A percentile compares a stretch with the other conserved stretches of the same genome.
These are phyloP conservation scores for Epicoccum sorghinum DNA, from an alignment of 2,329 filamentous ascomycete species.

Conservation along the genomic window DNA sequence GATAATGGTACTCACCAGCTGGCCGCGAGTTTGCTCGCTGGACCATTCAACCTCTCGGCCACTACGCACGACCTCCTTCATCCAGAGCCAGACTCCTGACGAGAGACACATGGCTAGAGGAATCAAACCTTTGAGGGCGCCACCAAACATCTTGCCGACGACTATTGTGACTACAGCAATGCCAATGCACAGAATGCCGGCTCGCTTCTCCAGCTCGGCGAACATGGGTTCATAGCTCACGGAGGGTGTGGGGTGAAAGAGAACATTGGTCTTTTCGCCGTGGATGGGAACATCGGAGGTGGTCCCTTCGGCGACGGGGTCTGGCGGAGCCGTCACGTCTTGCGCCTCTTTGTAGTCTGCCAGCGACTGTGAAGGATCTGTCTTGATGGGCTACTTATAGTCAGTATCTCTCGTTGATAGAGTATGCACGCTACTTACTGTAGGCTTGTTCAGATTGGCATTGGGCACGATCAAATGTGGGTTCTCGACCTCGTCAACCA, in stretches of 20 bases:
- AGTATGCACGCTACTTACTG: constrained; percentile 48
- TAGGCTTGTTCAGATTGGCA: constrained; percentile 79
- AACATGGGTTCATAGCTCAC: constrained; percentile 92
- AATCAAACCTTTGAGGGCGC: constrained; percentile 75
- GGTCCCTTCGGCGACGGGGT: constrained; percentile 78
- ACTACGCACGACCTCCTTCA: constrained; percentile 82
- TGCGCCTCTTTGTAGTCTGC: constrained; percentile 84
- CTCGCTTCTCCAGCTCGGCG: constrained; percentile 73
- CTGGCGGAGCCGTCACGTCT: constrained; percentile 88
- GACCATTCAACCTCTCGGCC: constrained; percentile 87
- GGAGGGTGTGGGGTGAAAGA: constrained; percentile 93
- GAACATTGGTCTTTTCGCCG: constrained; percentile 93
- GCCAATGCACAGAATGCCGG: constrained; percentile 70
- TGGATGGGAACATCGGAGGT: constrained; percentile 95
- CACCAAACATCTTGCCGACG: constrained; percentile 80
- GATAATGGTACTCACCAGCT: constrained; percentile 61
- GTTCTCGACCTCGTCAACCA: constrained; percentile 72
- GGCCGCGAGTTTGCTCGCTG: constrained; percentile 81
- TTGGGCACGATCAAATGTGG: constrained; percentile 85
- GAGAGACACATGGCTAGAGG: constrained; percentile 73
- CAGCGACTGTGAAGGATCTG: constrained; percentile 71
- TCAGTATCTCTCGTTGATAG: constrained; percentile 15
- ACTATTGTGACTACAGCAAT: constrained; percentile 78
- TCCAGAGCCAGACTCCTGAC: constrained; percentile 85
- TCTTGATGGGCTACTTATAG: constrained; percentile 64